A percentile compares a stretch with the other conserved stretches of the same genome.
Evolutionary conservation across 768 basidiomycete genomes (phyloP).

Genomic region (Trametes punicea): DNA sequence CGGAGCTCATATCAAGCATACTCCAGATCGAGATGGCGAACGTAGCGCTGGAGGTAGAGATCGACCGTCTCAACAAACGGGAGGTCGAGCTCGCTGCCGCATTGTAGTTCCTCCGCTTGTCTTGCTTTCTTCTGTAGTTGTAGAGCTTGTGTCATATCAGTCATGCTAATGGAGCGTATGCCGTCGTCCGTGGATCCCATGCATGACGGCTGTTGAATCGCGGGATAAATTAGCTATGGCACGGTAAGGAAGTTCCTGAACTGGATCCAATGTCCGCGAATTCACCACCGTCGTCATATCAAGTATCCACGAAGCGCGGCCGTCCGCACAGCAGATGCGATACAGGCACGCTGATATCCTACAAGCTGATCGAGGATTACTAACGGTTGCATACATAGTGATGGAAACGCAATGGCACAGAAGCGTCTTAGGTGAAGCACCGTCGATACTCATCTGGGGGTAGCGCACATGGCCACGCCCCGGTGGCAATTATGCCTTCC

Average conservation of each 20-base stretch:
- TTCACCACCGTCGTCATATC: neutral
- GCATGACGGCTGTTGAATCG: slow-evolving; percentile 1
- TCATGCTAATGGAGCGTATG: neutral
- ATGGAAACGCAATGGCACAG: neutral
- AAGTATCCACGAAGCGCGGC: neutral
- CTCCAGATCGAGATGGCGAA: slow-evolving; percentile 97
- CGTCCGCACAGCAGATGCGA: neutral
- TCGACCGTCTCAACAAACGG: slow-evolving; percentile 54
- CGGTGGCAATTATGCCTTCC: slow-evolving; percentile 41
- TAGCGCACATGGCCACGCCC: slow-evolving; percentile 50
- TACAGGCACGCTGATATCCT: neutral
- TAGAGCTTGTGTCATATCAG: slow-evolving; percentile 4
- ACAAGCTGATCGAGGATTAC: neutral
- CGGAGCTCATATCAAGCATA: slow-evolving; percentile 84
- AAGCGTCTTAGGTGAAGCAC: slow-evolving; percentile 23
- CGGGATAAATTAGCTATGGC: slow-evolving; percentile 1
- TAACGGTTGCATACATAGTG: neutral
- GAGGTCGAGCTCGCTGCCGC: slow-evolving; percentile 59
- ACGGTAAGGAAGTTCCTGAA: slow-evolving; percentile 3
- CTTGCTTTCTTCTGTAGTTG: slow-evolving; percentile 12
- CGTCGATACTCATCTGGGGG: slow-evolving; percentile 25
- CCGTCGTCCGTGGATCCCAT: slow-evolving; percentile 13
- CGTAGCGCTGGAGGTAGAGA: slow-evolving; percentile 79
- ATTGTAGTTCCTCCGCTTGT: slow-evolving; percentile 1
- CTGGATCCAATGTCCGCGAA: neutral